Base-by-base conservation (phyloP, 805 yeast species). In the Blastobotrys americana region DNA sequence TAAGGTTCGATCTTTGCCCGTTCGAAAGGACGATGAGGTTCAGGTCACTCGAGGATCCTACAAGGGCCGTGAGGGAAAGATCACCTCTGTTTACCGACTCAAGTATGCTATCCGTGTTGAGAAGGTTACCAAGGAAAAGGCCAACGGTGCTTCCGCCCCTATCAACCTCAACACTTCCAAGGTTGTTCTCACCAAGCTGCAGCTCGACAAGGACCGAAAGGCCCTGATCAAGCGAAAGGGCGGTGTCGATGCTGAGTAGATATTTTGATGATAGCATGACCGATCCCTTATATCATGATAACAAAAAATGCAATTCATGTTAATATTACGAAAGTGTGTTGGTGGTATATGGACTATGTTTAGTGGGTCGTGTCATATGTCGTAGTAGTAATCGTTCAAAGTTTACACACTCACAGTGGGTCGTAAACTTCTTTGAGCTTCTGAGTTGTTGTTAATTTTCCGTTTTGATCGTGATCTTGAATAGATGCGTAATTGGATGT, bases 21-120 rank as follows among this genome's bases (percentile, higher is more conserved):
- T 93, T 79, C 93, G 97, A 83, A 84, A 84, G 76, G 94, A 89
- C 64, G 98, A 93, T 72, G 87, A 84, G 74, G 95, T 93, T 64
- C 73, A 78, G 64, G 93, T 93, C 68, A 90, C 84, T 71, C 90
- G 98, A 77, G 98, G 98, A 70, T 85, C 97, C 68, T 85, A 86
- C 84, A 93, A 93, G 81, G 98, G 97, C 72, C 88, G 90, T 65
- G 98, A 90, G 80, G 98, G 98, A 76, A 86, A 88, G 77, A 80
- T 93, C 72, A 77, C 93, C 61, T 84, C 95, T 58, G 97, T 90
- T 63, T 93, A 93, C 96, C 90, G 98, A 84, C 84, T 93, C 76
- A 93, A 93, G 75, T 93, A 77, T 70, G 81, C 95, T 64, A 79
- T 93, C 62, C 97, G 90, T 77, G 83, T 93, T 65, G 97, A 89